These are phyloP conservation scores for Komagataella kurtzmanii DNA, from an alignment of 805 yeast species.

Conservation along the genomic window DNA sequence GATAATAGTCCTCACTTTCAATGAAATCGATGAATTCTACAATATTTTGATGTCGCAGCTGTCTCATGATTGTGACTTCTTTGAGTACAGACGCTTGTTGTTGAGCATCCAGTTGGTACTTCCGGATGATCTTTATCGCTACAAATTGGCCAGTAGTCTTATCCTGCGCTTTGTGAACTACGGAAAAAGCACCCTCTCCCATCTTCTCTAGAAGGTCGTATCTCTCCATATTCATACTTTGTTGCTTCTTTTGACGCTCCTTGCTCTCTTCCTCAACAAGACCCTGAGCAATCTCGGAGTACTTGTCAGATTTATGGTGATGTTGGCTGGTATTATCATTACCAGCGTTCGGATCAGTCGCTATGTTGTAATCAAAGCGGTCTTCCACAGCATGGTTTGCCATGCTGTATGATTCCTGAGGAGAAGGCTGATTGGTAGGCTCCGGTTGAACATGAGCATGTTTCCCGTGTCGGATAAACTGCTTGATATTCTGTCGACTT, in stretches of 20 bases:
- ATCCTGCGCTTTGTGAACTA: constrained; percentile 36
- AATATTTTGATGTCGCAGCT: constrained; percentile 48
- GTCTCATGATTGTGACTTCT: constrained; percentile 68
- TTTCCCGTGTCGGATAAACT: constrained; percentile 29
- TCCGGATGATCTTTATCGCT: constrained; percentile 52
- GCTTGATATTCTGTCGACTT: constrained; percentile 20
- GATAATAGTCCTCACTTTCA: constrained; percentile 48
- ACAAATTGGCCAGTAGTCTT: constrained; percentile 23
- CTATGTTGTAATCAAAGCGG: not conserved
- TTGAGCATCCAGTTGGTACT: constrained; percentile 47
- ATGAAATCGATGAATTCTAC: constrained; percentile 54
- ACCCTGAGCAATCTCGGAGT: constrained; percentile 17
- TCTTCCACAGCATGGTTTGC: not conserved
- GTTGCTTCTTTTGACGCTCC: constrained; percentile 8
- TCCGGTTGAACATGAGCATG: constrained; percentile 15
- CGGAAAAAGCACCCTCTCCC: constrained; percentile 52
- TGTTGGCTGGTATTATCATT: constrained; percentile 1
- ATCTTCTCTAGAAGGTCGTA: constrained; percentile 32
- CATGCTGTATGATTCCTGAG: not conserved
- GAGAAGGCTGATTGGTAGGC: not conserved
- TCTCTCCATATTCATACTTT: constrained; percentile 15
- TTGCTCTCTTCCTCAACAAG: constrained; percentile 18
- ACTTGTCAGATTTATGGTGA: constrained; percentile 11
- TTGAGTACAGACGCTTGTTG: constrained; percentile 62
- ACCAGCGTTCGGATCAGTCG: not conserved